Conservation (phyloP, 208 protist genomes). For the Borovskyia barvae region DNA sequence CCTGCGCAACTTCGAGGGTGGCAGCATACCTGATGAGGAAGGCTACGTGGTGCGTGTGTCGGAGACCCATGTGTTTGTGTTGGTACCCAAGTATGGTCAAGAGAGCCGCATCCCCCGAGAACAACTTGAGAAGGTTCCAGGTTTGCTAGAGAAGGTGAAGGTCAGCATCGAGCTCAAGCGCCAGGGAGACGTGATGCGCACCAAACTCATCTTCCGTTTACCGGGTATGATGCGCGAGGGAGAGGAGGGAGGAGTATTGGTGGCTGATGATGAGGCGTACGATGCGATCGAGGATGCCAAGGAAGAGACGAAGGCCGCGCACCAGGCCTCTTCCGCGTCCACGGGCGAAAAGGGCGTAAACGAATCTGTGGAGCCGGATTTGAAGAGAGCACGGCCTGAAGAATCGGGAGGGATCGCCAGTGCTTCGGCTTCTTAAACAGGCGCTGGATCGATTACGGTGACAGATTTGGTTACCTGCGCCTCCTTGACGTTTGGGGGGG, state of each 20-base stretch:
- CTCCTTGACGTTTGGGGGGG: background rate
- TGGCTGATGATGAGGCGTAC: slow-evolving; percentile 37
- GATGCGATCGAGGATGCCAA: slow-evolving; percentile 24
- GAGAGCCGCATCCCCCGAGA: slow-evolving; percentile 81
- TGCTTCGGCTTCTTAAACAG: background rate
- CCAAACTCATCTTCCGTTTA: slow-evolving; percentile 65
- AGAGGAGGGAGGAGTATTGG: slow-evolving; percentile 34
- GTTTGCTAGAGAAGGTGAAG: slow-evolving; percentile 74
- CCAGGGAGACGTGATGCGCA: slow-evolving; percentile 75
- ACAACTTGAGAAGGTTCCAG: slow-evolving; percentile 56
- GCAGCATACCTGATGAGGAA: slow-evolving; percentile 76
- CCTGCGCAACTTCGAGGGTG: slow-evolving; percentile 71
- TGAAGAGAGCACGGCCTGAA: slow-evolving; percentile 16
- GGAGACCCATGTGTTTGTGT: slow-evolving; percentile 83
- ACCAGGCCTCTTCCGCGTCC: background rate
- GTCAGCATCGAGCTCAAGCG: slow-evolving; percentile 75
- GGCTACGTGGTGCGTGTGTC: slow-evolving; percentile 81
- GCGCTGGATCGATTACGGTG: background rate
- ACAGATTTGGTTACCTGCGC: slow-evolving; percentile 9
- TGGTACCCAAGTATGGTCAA: slow-evolving; percentile 89
- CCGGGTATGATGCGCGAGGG: slow-evolving; percentile 66
- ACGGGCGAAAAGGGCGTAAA: background rate
- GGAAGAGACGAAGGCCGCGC: slow-evolving; percentile 16
- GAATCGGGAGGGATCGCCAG: background rate
- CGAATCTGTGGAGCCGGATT: background rate